Evolutionary conservation across 2,329 filamentous ascomycete species (phyloP), one percentile per base, ranked within the genome.

Genomic region (Fusarium annulatum): DNA sequence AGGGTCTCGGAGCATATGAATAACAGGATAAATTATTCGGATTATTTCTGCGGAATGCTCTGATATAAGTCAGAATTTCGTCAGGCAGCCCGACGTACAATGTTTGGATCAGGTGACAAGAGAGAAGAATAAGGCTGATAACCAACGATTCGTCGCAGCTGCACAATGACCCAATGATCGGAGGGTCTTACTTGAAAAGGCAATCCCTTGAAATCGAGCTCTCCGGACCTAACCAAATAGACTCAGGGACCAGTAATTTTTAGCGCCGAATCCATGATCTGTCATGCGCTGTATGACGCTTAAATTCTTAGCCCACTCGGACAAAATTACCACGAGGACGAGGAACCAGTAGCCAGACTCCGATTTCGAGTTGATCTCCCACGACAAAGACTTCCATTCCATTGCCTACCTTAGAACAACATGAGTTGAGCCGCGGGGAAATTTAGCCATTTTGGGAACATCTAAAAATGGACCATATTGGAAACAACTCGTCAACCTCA

Each of bases 261-360:
- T 69, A 41, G 61, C 39, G 41, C 26, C 12, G 33, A 30, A 33
- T 16, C 43, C 21, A 23, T 26, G 43, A 56, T 34, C 36, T 42
- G 43, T 39, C 48, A 49, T 52, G n/a, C 16, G 33, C 34, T 36
- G 49, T 9, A 61, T 62, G 61, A 62, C 61, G 45, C 23, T 46
- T 23, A 26, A 52, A 30, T 38, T 38, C 7, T n/a, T 30, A 23
- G 34, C 61, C 23, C 36, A 46, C 45, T 61, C 71, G 73, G 75
- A 26, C 62, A 75, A 62, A 77, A 69, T 76, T 76, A 72, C 73
- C 68, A 59, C 57, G 41, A 45, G 21, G 41, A 21, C 26, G 19
- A 45, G 53, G 62, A 64, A 57, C 36, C 21, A 59, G 67, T 42
- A 43, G 36, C 28, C 21, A 46, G n/a, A n/a, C 38, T 48, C 60